Percentiles rank a stretch among this genome's conserved stretches.
Conservation (phyloP, 306 rosid genomes). For the Begonia fuchsioides region DNA sequence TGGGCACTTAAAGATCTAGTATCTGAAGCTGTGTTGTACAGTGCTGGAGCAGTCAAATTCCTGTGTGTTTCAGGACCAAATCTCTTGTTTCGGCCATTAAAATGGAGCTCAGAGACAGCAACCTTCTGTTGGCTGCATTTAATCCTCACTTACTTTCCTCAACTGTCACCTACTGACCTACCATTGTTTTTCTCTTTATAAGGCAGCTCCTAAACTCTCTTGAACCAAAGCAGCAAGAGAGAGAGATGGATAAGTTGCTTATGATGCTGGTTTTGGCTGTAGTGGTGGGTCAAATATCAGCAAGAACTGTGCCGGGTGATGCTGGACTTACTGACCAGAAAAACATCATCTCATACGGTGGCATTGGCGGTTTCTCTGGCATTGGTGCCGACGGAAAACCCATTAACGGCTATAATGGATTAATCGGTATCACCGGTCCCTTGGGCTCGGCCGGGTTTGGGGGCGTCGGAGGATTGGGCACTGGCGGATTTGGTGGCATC, state of each 20-base stretch:
- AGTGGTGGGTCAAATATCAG: constrained; percentile 20
- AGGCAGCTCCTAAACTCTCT: not conserved
- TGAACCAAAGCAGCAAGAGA: not conserved
- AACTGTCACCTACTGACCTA: not conserved
- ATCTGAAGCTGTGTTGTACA: too few species aligned
- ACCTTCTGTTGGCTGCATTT: not conserved
- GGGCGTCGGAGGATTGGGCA: constrained; percentile 8
- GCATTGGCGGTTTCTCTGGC: constrained; percentile 47
- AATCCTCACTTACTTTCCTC: not conserved
- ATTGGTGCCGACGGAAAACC: constrained; percentile 45
- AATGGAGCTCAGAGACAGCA: not conserved
- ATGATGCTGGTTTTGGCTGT: constrained; percentile 43
- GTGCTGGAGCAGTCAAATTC: too few species aligned
- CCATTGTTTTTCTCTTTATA: constrained; percentile 16
- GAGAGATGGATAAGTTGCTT: constrained; percentile 30
- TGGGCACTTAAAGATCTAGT: too few species aligned
- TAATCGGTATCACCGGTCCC: constrained; percentile 16
- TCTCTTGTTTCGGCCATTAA: too few species aligned
- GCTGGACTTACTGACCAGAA: constrained; percentile 51
- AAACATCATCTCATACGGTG: constrained; percentile 42
- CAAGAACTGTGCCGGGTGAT: constrained; percentile 36
- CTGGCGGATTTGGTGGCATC: constrained; percentile 9
- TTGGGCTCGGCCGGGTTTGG: constrained; percentile 7
- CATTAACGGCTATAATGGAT: constrained; percentile 41
- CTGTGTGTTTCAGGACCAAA: too few species aligned